Evolutionary conservation across 495 filamentous ascomycete genomes (phyloP).

Genomic region (Aspergillus haitiensis): DNA sequence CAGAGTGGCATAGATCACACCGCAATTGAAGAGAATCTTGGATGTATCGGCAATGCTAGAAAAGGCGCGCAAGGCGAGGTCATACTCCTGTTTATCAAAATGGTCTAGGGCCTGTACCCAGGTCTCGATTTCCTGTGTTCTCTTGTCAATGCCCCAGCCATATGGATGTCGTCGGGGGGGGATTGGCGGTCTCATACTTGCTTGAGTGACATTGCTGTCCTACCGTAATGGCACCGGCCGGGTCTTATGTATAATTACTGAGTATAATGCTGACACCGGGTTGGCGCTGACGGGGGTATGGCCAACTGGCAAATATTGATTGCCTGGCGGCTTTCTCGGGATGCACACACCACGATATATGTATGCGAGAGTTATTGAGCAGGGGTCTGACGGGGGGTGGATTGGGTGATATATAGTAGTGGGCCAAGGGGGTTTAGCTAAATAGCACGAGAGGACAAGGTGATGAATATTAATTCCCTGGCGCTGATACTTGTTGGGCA

Average conservation of each 20-base stretch:
- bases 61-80: conserved; percentile 78
- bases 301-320: conserved; percentile 13
- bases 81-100: conserved; percentile 97
- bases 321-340: conserved; percentile 10
- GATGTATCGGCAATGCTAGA: conserved; percentile 90
- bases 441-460: conserved; percentile 6
- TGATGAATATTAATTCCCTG: background rate
- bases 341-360: conserved; percentile 18
- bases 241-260: conserved; percentile 15
- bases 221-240: conserved; percentile 14
- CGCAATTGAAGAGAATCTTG: conserved; percentile 98
- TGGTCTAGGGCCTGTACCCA: conserved; percentile 90
- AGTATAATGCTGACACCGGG: conserved; percentile 14
- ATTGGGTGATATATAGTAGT: conserved; percentile 11
- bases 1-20: conserved; percentile 96
- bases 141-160: conserved; percentile 21
- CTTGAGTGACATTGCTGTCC: conserved; percentile 63
- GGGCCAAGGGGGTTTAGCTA: conserved; percentile 4
- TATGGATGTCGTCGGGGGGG: background rate
- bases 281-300: conserved; percentile 6
- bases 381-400: conserved; percentile 16
- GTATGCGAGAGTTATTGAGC: conserved; percentile 19
- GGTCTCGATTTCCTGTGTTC: conserved; percentile 89
- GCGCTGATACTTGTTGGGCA: conserved; percentile 6
- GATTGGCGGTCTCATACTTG: conserved; percentile 53